Evolutionary conservation across 768 basidiomycete species (phyloP).

Genomic region (Tricholomella constricta): DNA sequence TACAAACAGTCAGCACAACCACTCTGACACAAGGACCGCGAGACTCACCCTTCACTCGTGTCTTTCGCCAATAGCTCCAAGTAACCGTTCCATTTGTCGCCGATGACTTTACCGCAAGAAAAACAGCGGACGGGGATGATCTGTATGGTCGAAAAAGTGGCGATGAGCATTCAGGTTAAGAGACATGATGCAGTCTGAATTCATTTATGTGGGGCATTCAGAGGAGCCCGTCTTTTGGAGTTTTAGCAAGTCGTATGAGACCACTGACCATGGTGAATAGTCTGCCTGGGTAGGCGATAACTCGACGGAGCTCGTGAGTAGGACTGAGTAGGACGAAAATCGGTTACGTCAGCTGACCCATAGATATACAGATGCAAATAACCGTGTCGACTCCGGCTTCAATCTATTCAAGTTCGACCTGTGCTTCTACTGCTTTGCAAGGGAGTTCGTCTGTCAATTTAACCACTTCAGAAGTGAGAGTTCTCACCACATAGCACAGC

Average conservation of each 20-base stretch:
- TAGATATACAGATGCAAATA: background rate
- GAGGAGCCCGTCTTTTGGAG: background rate
- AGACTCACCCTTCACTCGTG: conserved; percentile 82
- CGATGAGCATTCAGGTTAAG: background rate
- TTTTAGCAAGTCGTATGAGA: background rate
- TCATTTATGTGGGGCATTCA: background rate
- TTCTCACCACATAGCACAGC: background rate
- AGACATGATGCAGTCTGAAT: background rate
- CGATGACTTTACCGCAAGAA: conserved; percentile 95
- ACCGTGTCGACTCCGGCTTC: too few relatives aligned
- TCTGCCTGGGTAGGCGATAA: background rate
- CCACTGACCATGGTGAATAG: background rate
- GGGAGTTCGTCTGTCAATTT: too few relatives aligned
- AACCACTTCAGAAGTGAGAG: too few relatives aligned
- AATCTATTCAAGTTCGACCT: too few relatives aligned
- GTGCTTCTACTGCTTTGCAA: too few relatives aligned
- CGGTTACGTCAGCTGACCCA: background rate
- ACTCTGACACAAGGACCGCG: background rate
- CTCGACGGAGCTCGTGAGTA: background rate
- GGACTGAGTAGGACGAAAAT: background rate
- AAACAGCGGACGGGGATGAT: conserved; percentile 97
- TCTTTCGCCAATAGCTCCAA: conserved; percentile 79
- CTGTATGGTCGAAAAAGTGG: conserved; percentile 40
- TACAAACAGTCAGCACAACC: background rate
- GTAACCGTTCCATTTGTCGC: conserved; percentile 94